These are phyloP conservation scores for Ostreobium quekettii DNA, from an alignment of 139 green algal genomes.

Conservation along the genomic window DNA sequence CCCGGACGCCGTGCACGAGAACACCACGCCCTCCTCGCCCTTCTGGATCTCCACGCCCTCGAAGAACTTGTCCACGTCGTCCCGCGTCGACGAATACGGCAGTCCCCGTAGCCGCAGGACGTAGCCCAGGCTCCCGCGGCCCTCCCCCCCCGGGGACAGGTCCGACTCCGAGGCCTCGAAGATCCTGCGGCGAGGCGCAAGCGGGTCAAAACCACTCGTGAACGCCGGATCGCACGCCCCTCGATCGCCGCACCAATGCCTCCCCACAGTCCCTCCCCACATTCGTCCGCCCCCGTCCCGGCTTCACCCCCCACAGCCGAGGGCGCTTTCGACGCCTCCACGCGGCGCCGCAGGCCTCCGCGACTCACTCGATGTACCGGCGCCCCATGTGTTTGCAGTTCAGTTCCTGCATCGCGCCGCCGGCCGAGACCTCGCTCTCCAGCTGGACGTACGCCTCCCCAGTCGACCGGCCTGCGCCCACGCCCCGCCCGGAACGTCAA, in stretches of 20 bases:
- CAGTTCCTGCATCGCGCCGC: conserved; percentile 39
- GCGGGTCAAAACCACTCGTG: background rate
- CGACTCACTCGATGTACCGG: conserved; percentile 76
- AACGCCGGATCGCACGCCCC: background rate
- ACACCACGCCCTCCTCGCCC: conserved; percentile 51
- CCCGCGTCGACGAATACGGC: conserved; percentile 60
- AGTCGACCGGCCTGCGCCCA: conserved; percentile 53
- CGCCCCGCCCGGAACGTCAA: no score
- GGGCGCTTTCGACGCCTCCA: no score
- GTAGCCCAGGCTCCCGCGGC: conserved; percentile 26
- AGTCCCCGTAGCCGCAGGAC: conserved; percentile 75
- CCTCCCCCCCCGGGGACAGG: conserved; percentile 29
- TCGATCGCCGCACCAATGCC: background rate
- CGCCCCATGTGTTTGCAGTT: conserved; percentile 62
- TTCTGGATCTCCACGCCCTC: conserved; percentile 46
- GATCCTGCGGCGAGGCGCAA: conserved; percentile 32
- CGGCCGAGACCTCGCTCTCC: conserved; percentile 30
- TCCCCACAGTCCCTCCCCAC: background rate
- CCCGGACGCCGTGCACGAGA: conserved; percentile 59
- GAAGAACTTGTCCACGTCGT: conserved; percentile 57
- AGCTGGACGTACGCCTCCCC: conserved; percentile 70
- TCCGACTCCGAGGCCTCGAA: conserved; percentile 55
- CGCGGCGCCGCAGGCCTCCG: background rate
- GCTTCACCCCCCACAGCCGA: no score
- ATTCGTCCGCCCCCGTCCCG: no score